These are phyloP conservation scores for Leishmania guyanensis DNA, from an alignment of 208 protist species.

Conservation along the genomic window DNA sequence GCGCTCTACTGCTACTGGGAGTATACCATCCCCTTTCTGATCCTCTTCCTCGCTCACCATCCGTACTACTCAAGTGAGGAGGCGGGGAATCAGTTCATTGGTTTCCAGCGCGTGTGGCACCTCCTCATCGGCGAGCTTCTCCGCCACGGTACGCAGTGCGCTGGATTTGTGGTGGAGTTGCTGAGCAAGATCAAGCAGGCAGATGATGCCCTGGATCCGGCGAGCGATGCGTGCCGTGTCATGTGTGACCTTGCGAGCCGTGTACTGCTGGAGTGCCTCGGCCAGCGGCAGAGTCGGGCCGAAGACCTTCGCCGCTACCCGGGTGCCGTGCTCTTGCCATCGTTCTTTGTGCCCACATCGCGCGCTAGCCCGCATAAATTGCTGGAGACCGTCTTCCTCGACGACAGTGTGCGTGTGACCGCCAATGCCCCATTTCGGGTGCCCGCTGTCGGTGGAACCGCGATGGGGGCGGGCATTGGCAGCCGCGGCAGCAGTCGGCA, in stretches of 20 bases:
- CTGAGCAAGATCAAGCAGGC: slow-evolving; percentile 73
- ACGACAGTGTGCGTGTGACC: slow-evolving; percentile 40
- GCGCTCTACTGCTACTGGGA: slow-evolving; percentile 76
- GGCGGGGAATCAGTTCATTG: slow-evolving; percentile 45
- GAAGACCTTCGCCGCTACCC: slow-evolving; percentile 74
- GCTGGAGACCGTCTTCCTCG: slow-evolving; percentile 55
- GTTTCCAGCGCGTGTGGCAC: slow-evolving; percentile 83
- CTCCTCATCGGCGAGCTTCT: slow-evolving; percentile 83
- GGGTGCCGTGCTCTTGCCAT: slow-evolving; percentile 64
- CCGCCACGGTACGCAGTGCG: slow-evolving; percentile 67
- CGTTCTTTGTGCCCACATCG: slow-evolving; percentile 46
- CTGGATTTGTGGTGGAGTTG: slow-evolving; percentile 72
- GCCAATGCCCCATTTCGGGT: slow-evolving; percentile 59
- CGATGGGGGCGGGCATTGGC: slow-evolving; percentile 2
- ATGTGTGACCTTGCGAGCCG: slow-evolving; percentile 76
- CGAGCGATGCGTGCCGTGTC: slow-evolving; percentile 47
- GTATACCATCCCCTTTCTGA: slow-evolving; percentile 79
- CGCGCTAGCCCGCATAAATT: too few species aligned
- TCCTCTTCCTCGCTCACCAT: slow-evolving; percentile 82
- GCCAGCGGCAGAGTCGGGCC: slow-evolving; percentile 51
- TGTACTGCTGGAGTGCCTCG: slow-evolving; percentile 67
- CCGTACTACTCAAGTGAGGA: slow-evolving; percentile 65
- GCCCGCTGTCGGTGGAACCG: slow-evolving; percentile 4
- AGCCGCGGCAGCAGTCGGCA: slow-evolving; percentile 21
- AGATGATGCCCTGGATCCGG: slow-evolving; percentile 66